Base-by-base conservation (phyloP, 2,329 filamentous ascomycete species). In the Trichocomaceae sp. region DNA sequence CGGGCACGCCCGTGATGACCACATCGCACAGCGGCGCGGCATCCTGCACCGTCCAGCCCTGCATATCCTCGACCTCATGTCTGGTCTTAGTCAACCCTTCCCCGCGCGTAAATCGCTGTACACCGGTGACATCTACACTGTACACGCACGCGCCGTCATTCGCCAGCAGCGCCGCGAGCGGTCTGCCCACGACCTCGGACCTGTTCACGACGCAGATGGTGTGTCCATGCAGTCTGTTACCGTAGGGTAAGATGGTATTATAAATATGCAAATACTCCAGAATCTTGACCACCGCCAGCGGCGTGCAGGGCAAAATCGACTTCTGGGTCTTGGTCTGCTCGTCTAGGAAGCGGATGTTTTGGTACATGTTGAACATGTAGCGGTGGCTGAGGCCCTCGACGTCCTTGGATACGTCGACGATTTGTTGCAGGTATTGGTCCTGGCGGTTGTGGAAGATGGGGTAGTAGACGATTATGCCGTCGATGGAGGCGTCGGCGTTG, bases 361-460 rank as follows among this genome's bases (percentile, higher is more conserved):
- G 88, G 76, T 97, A 99, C 91, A 99, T 96, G 81, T 99, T 99
- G 82, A 92, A 91, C 67, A 97, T 87, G 75, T 97, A 91, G 68
- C 85, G 86, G 74, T 96, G 92, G 64, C 87, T 90, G 56, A 99
- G 83, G 35, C 93, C 93, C 73, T 99, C 93, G 61, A 99, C 92
- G 66, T 99, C 93, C 74, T 99, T 97, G 71, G 82, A 76, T 44
- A 96, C 81, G 55, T 89, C 85, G 55, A 96, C 90, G 2, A 95
- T 89, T 75, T 96, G 91, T 75, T 97, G 92, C 61, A 99, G 84
- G 72, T 97, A 97, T 71, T 88, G 87, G 73, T 99, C 93, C 72
- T 96, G 90, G 26, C 83, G 81, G 51, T 85, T 86, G 75, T 90
- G 87, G 73, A 96, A 97, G 74, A 99, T 95, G 54, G 93, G 93